Percentiles rank a stretch among this genome's conserved stretches.
Evolutionary conservation across 768 basidiomycete genomes (phyloP).

Genomic region (Rhizopogon vesiculosus): DNA sequence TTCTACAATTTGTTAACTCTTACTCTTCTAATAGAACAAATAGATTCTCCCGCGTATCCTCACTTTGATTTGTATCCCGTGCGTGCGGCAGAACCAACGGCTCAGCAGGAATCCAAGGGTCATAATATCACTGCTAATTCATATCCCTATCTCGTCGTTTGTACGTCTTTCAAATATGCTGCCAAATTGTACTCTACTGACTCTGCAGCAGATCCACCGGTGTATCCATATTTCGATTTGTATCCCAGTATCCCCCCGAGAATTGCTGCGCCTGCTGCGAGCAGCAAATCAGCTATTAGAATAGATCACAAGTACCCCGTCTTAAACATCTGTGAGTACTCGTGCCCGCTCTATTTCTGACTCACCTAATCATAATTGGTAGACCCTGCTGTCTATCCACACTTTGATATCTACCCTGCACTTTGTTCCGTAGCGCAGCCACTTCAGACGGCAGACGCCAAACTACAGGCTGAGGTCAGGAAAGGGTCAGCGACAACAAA

Average conservation of each 20-base stretch:
- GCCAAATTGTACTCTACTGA: conserved; percentile 2
- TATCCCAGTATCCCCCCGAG: conserved; percentile 14
- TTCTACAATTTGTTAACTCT: neutral
- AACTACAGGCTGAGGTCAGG: conserved; percentile 8
- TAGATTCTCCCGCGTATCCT: conserved; percentile 15
- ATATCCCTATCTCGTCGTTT: conserved; percentile 5
- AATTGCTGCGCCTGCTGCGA: neutral
- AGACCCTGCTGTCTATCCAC: conserved; percentile 16
- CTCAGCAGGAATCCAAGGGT: neutral
- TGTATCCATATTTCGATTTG: conserved; percentile 27
- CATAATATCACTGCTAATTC: neutral
- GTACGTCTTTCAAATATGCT: neutral
- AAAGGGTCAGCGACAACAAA: conserved; percentile 16
- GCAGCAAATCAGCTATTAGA: neutral
- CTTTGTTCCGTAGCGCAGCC: neutral
- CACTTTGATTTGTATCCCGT: conserved; percentile 11
- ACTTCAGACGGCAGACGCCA: conserved; percentile 10
- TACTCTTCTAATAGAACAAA: neutral
- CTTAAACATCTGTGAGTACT: conserved; percentile 9
- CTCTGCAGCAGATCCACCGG: conserved; percentile 30
- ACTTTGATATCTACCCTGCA: conserved; percentile 19
- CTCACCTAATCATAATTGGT: conserved; percentile 2
- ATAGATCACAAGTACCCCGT: conserved; percentile 9
- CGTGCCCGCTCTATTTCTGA: conserved; percentile 10
- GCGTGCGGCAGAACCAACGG: neutral